Percentiles rank a stretch among this genome's conserved stretches.
Evolutionary conservation across 805 yeast genomes (phyloP).

Genomic region (Starmerella potacharoeniae): DNA sequence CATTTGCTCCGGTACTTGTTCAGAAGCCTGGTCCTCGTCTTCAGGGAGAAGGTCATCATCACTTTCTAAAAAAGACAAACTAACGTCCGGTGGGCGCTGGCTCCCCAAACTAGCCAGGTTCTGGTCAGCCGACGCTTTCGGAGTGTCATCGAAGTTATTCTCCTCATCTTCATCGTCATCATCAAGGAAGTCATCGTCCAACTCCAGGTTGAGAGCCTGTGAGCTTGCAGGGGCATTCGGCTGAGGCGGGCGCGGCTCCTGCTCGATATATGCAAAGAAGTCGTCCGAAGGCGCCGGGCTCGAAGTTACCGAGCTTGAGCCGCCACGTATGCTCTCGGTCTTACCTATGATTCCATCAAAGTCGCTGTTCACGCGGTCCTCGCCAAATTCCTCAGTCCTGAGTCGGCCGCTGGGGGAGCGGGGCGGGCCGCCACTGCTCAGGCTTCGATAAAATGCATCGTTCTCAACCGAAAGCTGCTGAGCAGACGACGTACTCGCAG

Average conservation of each 20-base stretch:
- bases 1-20: not conserved
- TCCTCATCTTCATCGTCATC: conserved; percentile 14
- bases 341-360: not conserved
- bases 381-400: not conserved
- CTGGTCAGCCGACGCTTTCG: not conserved
- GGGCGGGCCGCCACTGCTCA: not conserved
- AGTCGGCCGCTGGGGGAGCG: not conserved
- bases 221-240: not conserved
- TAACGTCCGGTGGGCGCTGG: not conserved
- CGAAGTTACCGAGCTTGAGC: not conserved
- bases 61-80: conserved; percentile 26
- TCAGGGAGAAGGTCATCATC: conserved; percentile 29
- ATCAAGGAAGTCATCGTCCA: conserved; percentile 22
- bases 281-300: not conserved
- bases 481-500: not conserved
- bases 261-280: not conserved
- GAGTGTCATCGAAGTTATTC: not conserved
- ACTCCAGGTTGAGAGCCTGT: conserved; percentile 10
- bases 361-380: conserved; percentile 1
- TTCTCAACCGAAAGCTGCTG: not conserved
- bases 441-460: not conserved
- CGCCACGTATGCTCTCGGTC: not conserved
- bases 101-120: not conserved
- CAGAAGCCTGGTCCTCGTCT: conserved; percentile 19
- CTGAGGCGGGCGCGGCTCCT: not conserved